Evolutionary conservation across 225 moss, liverwort and hornwort species (phyloP).

Genomic region (Bryoerythrophyllum caledonicum): DNA sequence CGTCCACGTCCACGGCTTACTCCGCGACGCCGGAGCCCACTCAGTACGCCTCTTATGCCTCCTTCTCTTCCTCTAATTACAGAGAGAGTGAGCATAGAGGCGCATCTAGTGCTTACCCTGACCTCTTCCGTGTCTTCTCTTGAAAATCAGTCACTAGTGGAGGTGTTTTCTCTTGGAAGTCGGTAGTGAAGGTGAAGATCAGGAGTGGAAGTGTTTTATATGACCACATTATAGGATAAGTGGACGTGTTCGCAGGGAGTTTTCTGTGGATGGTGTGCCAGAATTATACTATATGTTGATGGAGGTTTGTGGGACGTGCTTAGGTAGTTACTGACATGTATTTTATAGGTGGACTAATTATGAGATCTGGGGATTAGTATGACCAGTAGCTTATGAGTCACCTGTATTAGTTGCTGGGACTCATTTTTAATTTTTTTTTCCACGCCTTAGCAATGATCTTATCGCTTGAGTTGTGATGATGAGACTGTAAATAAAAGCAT

Average conservation of each 20-base stretch:
- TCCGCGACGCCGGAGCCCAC: constrained; percentile 34
- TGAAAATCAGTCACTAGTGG: constrained; percentile 8
- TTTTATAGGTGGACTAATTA: constrained; percentile 6
- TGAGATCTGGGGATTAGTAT: too few species aligned
- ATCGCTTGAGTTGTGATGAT: constrained; percentile 19
- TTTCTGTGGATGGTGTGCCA: constrained; percentile 10
- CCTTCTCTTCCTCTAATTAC: not conserved
- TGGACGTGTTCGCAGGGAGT: constrained; percentile 13
- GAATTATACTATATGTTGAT: not conserved
- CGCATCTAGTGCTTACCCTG: constrained; percentile 19
- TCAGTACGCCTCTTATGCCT: constrained; percentile 34
- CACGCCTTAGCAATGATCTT: constrained; percentile 7
- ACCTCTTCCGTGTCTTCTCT: constrained; percentile 52
- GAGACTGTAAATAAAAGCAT: constrained; percentile 46
- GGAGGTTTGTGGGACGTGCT: constrained; percentile 22
- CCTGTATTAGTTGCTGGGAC: not conserved
- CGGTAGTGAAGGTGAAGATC: too few species aligned
- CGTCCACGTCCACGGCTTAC: constrained; percentile 34
- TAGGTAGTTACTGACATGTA: constrained; percentile 19
- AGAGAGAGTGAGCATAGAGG: constrained; percentile 17
- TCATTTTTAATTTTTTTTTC: too few species aligned
- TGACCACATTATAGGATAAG: constrained; percentile 6
- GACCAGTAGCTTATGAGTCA: constrained; percentile 10
- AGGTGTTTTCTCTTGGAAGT: too few species aligned
- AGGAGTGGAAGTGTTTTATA: not conserved